Evolutionary conservation across 345 rosid genomes (phyloP), one percentile per base, ranked within the genome.

Genomic region (Gossypium sturtianum): DNA sequence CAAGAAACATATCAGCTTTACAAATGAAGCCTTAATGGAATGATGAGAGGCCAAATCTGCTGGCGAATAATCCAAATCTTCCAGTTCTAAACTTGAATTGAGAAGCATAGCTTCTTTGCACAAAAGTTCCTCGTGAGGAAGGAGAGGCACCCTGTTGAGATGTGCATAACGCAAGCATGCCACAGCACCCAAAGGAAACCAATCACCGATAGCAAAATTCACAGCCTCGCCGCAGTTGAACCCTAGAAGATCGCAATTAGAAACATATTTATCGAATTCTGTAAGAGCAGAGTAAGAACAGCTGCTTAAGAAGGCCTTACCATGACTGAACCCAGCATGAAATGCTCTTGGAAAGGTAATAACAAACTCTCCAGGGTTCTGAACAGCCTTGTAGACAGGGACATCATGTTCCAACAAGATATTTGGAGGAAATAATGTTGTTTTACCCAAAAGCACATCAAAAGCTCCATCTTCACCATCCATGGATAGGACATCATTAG

Each of bases 191-290:
- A 90, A 81, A 76, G 93, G 91, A 84, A 96, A 96, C 99, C 99
- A 96, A 77, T 96, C 97, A 57, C 93, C 91, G 84, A 87, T 90
- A 27, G 98, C 99, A 83, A 96, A 96, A 82, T 96, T 96, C 81
- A 96, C 99, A 73, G 99, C 99, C 89, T 96, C 99, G 1, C 99
- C 99, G 79, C 99, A 96, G 80, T 96, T 96, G 78, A 96, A 96
- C 60, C 99, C 99, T 96, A 66, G 48, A 85, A 12, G 17, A 75
- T 69, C 48, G 74, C 71, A 66, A 47, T 70, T 65, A 68, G 73
- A 65, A 71, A 79, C 63, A 74, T 72, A 65, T 44, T 47, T 41
- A 19, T 34, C 47, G n/a, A 64, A 72, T 65, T 43, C 34, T 73
- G 68, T 44, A 10, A 48, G n/a, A 27, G 25, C 2, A n/a, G 64